Percentiles rank a stretch among this genome's conserved stretches.
Conservation (phyloP, 768 basidiomycete genomes). For the Mycena indigotica region DNA sequence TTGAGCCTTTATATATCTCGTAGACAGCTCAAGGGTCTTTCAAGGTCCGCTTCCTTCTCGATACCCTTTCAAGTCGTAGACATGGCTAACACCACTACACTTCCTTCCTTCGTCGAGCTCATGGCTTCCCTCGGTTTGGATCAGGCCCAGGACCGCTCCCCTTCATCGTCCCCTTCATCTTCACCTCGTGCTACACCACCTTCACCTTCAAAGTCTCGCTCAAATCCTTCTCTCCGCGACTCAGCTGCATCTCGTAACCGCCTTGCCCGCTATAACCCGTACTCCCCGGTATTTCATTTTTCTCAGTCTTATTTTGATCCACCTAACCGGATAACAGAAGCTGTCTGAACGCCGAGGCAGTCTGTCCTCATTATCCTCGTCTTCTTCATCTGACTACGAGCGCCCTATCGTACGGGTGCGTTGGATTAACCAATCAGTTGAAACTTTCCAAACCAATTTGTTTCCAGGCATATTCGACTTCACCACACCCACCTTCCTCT, state of each 20-base stretch:
- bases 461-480: slow-evolving; percentile 38
- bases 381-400: slow-evolving; percentile 40
- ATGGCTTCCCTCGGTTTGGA: slow-evolving; percentile 83
- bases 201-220: slow-evolving; percentile 44
- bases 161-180: slow-evolving; percentile 47
- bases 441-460: slow-evolving; percentile 4
- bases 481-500: slow-evolving; percentile 43
- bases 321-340: slow-evolving; percentile 29
- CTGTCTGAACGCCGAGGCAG: slow-evolving; percentile 49
- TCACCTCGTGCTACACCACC: slow-evolving; percentile 38
- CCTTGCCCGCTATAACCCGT: slow-evolving; percentile 51
- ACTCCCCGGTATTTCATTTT: slow-evolving; percentile 36
- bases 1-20: slow-evolving; percentile 40
- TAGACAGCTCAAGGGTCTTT: slow-evolving; percentile 4
- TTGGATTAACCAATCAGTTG: slow-evolving; percentile 2
- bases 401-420: slow-evolving; percentile 38
- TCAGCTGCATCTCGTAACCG: slow-evolving; percentile 37
- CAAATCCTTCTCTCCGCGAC: slow-evolving; percentile 48
- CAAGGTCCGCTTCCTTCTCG: slow-evolving; percentile 32
- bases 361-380: slow-evolving; percentile 46
- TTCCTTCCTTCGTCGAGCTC: slow-evolving; percentile 87
- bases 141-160: slow-evolving; percentile 40
- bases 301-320: neutral
- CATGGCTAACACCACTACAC: slow-evolving; percentile 58
- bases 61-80: slow-evolving; percentile 37